Conservation (phyloP, 2,329 filamentous ascomycete species). For the Neodidymelliopsis sp. region DNA sequence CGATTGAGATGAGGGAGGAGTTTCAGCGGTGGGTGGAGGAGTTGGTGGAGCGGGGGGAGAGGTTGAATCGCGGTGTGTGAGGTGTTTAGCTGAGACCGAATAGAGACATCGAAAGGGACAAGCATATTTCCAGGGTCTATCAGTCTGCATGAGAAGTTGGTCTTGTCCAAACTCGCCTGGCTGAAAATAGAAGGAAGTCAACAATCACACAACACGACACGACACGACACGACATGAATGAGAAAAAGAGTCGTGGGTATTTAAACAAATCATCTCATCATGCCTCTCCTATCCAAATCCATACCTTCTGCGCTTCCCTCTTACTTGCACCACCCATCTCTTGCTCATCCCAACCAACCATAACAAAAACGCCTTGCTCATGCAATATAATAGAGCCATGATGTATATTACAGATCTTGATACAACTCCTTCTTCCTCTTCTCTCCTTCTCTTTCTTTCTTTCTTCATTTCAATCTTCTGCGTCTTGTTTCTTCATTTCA, state of each 20-base stretch:
- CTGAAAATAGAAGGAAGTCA: too few species aligned
- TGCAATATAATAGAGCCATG: slow-evolving; percentile 25
- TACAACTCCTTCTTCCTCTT: slow-evolving; percentile 11
- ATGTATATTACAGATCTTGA: slow-evolving; percentile 35
- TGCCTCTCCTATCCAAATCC: too few species aligned
- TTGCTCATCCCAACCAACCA: slow-evolving; percentile 6
- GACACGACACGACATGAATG: neutral
- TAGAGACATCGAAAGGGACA: too few species aligned
- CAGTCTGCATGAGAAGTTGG: too few species aligned
- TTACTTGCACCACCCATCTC: neutral
- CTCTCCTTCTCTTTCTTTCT: neutral
- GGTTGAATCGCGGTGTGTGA: too few species aligned
- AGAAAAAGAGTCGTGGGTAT: neutral
- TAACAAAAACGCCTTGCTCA: slow-evolving; percentile 33
- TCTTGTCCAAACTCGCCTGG: too few species aligned
- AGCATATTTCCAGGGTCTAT: too few species aligned
- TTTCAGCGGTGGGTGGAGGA: slow-evolving; percentile 70
- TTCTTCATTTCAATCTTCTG: too few species aligned
- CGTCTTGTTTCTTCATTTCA: too few species aligned
- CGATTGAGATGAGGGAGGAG: slow-evolving; percentile 74
- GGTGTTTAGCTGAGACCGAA: too few species aligned
- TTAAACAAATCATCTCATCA: too few species aligned
- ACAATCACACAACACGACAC: too few species aligned
- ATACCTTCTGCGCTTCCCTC: neutral
- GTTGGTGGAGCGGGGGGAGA: slow-evolving; percentile 62